These are phyloP conservation scores for Candida tibetensis DNA, from an alignment of 805 yeast species.

Conservation along the genomic window DNA sequence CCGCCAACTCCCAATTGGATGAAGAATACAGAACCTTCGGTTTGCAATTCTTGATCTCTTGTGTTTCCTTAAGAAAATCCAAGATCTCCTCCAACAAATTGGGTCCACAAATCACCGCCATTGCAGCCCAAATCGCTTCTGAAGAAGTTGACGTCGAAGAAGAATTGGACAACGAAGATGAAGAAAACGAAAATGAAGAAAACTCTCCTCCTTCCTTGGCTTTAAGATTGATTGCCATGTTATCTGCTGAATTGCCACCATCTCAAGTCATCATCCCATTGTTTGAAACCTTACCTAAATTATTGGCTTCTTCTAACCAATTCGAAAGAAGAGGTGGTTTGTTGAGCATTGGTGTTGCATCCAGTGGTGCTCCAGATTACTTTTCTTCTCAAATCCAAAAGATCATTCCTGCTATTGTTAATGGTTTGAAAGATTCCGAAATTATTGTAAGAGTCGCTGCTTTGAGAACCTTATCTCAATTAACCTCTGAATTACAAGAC, in stretches of 20 bases:
- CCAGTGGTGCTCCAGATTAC: constrained; percentile 93
- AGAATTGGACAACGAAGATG: constrained; percentile 75
- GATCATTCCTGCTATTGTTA: constrained; percentile 66
- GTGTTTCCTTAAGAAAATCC: constrained; percentile 74
- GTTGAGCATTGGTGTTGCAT: constrained; percentile 75
- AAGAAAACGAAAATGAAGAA: constrained; percentile 92
- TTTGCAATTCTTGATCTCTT: constrained; percentile 77
- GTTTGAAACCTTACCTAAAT: constrained; percentile 56
- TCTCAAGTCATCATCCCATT: constrained; percentile 84
- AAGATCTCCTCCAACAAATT: constrained; percentile 76
- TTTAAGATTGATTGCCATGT: constrained; percentile 70
- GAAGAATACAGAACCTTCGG: constrained; percentile 83
- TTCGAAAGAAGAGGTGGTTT: constrained; percentile 87
- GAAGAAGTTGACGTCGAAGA: constrained; percentile 75
- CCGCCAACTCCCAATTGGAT: constrained; percentile 62
- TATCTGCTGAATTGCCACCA: constrained; percentile 86
- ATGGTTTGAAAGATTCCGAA: constrained; percentile 75
- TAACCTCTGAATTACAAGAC: constrained; percentile 83
- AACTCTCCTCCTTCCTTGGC: constrained; percentile 76
- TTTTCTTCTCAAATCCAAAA: constrained; percentile 71
- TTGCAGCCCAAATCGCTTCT: constrained; percentile 73
- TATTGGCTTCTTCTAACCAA: constrained; percentile 57
- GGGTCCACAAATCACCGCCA: constrained; percentile 74
- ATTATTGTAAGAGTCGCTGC: constrained; percentile 82
- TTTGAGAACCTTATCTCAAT: constrained; percentile 70